Percentiles rank a stretch among this genome's conserved stretches.
Evolutionary conservation across 2,329 filamentous ascomycete genomes (phyloP).

Genomic region (Leptographium flavum): DNA sequence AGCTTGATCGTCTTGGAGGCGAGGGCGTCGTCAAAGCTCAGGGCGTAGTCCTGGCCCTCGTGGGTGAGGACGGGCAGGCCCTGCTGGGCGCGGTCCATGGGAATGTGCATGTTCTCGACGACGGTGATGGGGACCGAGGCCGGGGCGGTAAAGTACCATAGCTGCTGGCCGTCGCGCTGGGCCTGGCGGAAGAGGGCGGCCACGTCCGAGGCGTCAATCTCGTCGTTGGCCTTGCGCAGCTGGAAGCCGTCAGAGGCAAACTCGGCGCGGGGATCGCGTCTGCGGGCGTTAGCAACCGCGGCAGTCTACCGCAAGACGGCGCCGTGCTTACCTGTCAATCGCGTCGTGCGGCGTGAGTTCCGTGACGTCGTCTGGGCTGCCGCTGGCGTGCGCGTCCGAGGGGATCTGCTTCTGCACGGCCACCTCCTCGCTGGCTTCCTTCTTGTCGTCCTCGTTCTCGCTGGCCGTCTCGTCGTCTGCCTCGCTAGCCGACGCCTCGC

Average conservation of each 20-base stretch:
- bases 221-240: constrained; percentile 33
- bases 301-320: too few relatives aligned
- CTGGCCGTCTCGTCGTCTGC: background rate
- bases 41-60: constrained; percentile 47
- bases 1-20: constrained; percentile 41
- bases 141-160: constrained; percentile 70
- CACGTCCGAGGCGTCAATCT: constrained; percentile 28
- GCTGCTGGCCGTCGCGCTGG: constrained; percentile 53
- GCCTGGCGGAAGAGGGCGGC: constrained; percentile 41
- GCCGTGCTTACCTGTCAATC: background rate
- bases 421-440: background rate
- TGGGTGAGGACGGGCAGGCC: constrained; percentile 45
- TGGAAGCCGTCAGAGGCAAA: constrained; percentile 38
- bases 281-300: too few relatives aligned
- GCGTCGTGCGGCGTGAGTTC: too few relatives aligned
- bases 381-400: background rate
- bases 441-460: constrained; percentile 1
- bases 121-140: constrained; percentile 53
- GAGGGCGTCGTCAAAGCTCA: constrained; percentile 37
- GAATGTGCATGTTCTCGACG: constrained; percentile 49
- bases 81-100: constrained; percentile 36
- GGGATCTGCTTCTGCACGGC: background rate
- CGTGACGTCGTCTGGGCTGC: background rate
- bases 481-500: constrained; percentile 6
- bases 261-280: constrained; percentile 16